Evolutionary conservation across 176 grass and related monocot species (phyloP).

Genomic region (Areca catechu): DNA sequence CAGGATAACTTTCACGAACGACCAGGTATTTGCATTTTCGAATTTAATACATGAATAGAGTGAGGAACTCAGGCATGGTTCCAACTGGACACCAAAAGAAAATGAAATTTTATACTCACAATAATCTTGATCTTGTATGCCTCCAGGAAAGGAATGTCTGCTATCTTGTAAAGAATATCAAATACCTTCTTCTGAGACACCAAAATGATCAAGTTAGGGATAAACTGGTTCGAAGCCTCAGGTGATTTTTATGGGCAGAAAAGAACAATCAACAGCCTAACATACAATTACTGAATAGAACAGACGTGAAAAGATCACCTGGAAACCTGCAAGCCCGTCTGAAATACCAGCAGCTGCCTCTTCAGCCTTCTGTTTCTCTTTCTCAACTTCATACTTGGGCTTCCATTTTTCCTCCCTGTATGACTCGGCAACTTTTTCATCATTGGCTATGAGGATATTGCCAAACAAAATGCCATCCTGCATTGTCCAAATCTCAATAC

Average conservation of each 20-base stretch:
- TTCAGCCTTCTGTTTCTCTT: slow-evolving; percentile 87
- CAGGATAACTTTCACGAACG: too few relatives aligned
- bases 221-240: neutral
- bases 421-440: slow-evolving; percentile 69
- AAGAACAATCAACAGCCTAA: too few relatives aligned
- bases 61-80: too few relatives aligned
- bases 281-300: neutral
- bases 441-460: slow-evolving; percentile 74
- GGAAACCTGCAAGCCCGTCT: slow-evolving; percentile 56
- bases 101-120: slow-evolving; percentile 27
- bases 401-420: slow-evolving; percentile 79
- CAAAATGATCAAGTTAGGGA: neutral
- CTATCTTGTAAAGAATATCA: slow-evolving; percentile 67
- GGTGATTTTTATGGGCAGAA: neutral
- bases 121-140: slow-evolving; percentile 88
- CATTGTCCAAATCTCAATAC: slow-evolving; percentile 99
- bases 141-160: slow-evolving; percentile 61
- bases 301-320: slow-evolving; percentile 33
- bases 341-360: slow-evolving; percentile 26
- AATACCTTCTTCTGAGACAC: slow-evolving; percentile 85
- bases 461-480: slow-evolving; percentile 94
- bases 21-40: too few relatives aligned
- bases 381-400: slow-evolving; percentile 84
- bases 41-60: too few relatives aligned
- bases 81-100: neutral